Conservation (phyloP, 2,329 filamentous ascomycete species). For the Myotisia sp. region DNA sequence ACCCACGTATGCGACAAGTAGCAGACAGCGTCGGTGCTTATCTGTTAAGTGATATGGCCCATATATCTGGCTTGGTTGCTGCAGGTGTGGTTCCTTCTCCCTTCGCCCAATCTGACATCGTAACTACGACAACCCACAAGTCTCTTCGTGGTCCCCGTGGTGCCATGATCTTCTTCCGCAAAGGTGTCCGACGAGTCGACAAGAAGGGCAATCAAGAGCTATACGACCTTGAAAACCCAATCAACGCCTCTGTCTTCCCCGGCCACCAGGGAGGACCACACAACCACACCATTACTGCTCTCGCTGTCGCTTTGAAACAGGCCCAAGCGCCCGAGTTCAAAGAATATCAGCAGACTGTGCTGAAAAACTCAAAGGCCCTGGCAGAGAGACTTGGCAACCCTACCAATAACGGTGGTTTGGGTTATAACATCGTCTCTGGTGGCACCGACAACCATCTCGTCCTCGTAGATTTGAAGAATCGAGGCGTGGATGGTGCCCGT, state of each 20-base stretch:
- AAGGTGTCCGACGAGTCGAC: slow-evolving; percentile 80
- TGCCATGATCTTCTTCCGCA: slow-evolving; percentile 99
- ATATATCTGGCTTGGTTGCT: slow-evolving; percentile 92
- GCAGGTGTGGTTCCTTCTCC: slow-evolving; percentile 86
- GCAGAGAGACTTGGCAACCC: slow-evolving; percentile 58
- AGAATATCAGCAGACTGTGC: slow-evolving; percentile 81
- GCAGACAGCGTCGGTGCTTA: slow-evolving; percentile 88
- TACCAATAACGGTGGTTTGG: slow-evolving; percentile 54
- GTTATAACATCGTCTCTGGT: slow-evolving; percentile 87
- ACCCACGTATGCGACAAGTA: slow-evolving; percentile 88
- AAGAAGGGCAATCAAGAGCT: slow-evolving; percentile 81
- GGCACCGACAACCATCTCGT: slow-evolving; percentile 98
- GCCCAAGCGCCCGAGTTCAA: slow-evolving; percentile 82
- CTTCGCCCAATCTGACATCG: slow-evolving; percentile 84
- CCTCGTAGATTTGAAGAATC: slow-evolving; percentile 79
- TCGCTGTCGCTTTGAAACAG: slow-evolving; percentile 90
- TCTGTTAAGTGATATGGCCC: slow-evolving; percentile 93
- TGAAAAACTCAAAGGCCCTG: slow-evolving; percentile 84
- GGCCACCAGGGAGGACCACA: slow-evolving; percentile 97
- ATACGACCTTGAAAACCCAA: slow-evolving; percentile 88
- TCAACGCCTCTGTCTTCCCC: slow-evolving; percentile 98
- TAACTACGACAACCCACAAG: slow-evolving; percentile 98
- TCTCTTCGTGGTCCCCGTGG: slow-evolving; percentile 92
- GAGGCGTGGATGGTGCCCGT: slow-evolving; percentile 75
- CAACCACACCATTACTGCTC: slow-evolving; percentile 98